Conservation (phyloP, 208 protist species). For the Trypanosomatidae sp. region DNA sequence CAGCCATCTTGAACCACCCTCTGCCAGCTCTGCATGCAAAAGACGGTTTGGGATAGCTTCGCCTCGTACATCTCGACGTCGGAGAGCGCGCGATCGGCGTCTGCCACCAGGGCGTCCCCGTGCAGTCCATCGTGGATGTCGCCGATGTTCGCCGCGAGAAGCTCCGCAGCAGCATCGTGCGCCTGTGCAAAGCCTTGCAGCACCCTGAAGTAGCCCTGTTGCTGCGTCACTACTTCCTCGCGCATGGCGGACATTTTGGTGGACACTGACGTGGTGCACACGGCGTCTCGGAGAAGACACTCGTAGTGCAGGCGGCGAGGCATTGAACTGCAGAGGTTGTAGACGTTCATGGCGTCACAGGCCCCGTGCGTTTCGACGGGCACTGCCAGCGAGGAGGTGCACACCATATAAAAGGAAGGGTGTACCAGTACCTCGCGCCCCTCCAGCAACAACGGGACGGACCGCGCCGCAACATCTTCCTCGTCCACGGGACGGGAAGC, state of each 20-base stretch:
- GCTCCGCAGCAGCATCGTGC: constrained; percentile 23
- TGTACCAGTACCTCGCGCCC: constrained; percentile 50
- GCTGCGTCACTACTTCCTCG: constrained; percentile 35
- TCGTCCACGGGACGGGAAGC: background rate
- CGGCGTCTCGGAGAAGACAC: constrained; percentile 16
- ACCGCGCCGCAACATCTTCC: background rate
- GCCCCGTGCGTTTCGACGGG: constrained; percentile 10
- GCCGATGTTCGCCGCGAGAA: constrained; percentile 42
- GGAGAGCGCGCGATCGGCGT: constrained; percentile 46
- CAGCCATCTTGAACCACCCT: constrained; percentile 53
- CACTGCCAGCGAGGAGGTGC: constrained; percentile 37
- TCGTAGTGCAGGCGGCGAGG: constrained; percentile 8
- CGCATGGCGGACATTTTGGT: constrained; percentile 29
- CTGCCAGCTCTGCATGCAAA: constrained; percentile 45
- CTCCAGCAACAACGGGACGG: constrained; percentile 26
- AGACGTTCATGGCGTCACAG: constrained; percentile 28
- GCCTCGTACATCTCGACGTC: constrained; percentile 59
- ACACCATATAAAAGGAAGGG: constrained; percentile 60
- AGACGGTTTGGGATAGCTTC: constrained; percentile 37
- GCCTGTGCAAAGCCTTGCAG: constrained; percentile 29
- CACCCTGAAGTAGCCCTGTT: constrained; percentile 34
- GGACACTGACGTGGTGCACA: constrained; percentile 18
- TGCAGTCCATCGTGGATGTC: constrained; percentile 31
- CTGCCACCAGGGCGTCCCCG: constrained; percentile 35
- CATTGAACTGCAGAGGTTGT: constrained; percentile 26